Evolutionary conservation across 345 rosid species (phyloP).

Genomic region (Eucalyptus shirleyi): DNA sequence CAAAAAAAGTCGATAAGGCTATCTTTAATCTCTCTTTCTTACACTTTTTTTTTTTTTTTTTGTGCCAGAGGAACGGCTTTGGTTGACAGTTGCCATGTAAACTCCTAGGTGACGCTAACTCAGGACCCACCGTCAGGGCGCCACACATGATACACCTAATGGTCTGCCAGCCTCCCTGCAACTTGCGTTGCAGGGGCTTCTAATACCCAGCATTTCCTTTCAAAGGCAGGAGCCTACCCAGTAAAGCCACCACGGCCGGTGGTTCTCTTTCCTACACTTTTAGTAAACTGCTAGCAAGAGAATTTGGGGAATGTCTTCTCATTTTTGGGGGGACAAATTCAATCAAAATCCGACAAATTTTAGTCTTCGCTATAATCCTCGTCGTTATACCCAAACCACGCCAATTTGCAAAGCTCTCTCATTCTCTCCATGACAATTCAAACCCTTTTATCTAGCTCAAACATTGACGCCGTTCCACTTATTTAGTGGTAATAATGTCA

Average conservation of each 20-base stretch:
- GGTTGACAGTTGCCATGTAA: too few species aligned
- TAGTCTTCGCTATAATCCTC: too few species aligned
- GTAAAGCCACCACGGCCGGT: fast-evolving
- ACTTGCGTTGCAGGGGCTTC: fast-evolving
- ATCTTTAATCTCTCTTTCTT: neutral
- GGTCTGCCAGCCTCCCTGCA: fast-evolving
- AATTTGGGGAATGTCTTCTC: neutral
- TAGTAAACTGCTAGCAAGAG: neutral
- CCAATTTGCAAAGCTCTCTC: too few species aligned
- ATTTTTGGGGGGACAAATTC: neutral
- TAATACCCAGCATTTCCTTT: fast-evolving
- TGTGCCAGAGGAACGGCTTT: fast-evolving
- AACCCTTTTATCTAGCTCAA: neutral
- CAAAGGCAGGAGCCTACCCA: fast-evolving
- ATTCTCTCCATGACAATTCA: neutral
- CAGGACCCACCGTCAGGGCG: fast-evolving
- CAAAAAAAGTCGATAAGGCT: too few species aligned
- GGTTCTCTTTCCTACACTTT: neutral
- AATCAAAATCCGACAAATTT: neutral
- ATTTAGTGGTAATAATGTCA: neutral
- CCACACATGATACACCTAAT: too few species aligned
- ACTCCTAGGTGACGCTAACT: fast-evolving
- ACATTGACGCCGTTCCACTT: neutral
- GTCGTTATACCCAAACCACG: too few species aligned
- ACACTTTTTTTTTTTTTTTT: too few species aligned